Evolutionary conservation across 1,284 basidiomycete genomes (phyloP).

Genomic region (Boletus mariae): DNA sequence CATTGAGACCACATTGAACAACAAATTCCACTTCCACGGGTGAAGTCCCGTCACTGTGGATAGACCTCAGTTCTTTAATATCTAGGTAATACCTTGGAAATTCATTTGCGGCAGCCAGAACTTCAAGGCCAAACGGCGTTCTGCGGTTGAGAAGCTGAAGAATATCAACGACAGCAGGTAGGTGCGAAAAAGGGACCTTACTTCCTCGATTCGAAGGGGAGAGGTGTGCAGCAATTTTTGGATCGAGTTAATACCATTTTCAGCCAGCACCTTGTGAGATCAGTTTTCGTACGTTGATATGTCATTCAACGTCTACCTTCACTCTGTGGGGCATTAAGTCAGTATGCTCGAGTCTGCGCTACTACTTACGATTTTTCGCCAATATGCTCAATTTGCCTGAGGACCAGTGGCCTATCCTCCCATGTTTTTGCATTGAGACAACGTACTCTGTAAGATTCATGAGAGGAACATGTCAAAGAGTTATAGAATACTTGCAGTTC

Average conservation of each 20-base stretch:
- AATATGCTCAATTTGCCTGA: constrained; percentile 77
- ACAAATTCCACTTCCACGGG: constrained; percentile 60
- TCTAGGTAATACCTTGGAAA: constrained; percentile 60
- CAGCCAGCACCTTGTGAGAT: constrained; percentile 59
- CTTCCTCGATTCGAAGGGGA: constrained; percentile 59
- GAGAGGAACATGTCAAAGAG: constrained; percentile 1
- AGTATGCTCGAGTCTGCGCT: background rate
- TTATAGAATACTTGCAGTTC: constrained; percentile 51
- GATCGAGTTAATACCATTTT: constrained; percentile 66
- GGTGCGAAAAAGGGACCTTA: constrained; percentile 30
- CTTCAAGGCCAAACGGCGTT: constrained; percentile 66
- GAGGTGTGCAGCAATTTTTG: constrained; percentile 52
- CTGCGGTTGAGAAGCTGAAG: constrained; percentile 68
- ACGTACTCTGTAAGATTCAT: constrained; percentile 49
- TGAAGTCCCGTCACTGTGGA: constrained; percentile 40
- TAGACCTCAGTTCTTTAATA: constrained; percentile 45
- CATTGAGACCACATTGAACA: constrained; percentile 52
- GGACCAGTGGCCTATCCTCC: constrained; percentile 77
- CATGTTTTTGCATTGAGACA: constrained; percentile 77
- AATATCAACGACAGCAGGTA: constrained; percentile 4
- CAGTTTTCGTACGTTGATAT: constrained; percentile 3
- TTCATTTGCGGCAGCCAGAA: constrained; percentile 57
- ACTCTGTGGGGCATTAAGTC: constrained; percentile 37
- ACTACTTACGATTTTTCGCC: constrained; percentile 78
- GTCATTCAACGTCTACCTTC: constrained; percentile 40